Base-by-base conservation (phyloP, 2,329 filamentous ascomycete genomes). In the Trichoderma cornu-damae region DNA sequence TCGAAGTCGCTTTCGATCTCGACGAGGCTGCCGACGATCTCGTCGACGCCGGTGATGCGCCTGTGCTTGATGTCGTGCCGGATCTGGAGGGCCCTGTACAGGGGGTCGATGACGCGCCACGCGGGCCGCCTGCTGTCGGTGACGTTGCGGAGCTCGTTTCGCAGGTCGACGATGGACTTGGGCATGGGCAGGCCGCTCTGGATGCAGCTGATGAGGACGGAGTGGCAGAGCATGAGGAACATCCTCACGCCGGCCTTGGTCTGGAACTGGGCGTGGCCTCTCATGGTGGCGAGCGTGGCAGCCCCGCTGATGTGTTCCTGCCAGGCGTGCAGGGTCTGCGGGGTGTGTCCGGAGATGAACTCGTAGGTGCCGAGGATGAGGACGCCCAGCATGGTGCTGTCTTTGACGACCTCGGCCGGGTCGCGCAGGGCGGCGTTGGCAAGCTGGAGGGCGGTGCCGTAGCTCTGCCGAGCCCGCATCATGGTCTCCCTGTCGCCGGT, bases 291-390 rank as follows among this genome's bases (percentile, higher is more conserved):
- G 20, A 83, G 69, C 4, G 75, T 73, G 2, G 76, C 75, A 2
- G 80, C 80, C 8, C 79, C 80, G 47, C 76, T 77, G 35, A 82
- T 72, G 62, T 83, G 80, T 52, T 79, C 70, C 58, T 79, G 75
- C 76, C 79, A 83, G 9, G 77, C 77, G 52, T 72, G 68, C 61
- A 81, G 70, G 0, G 78, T 80, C 52, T 74, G 72, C 6, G 72
- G 68, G 6, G 71, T 74, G 18, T 69, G 72, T 14, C 79, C 78
- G 9, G 77, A 76, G 59, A 82, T 72, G 62, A 78, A 79, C 65
- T 83, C 80, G 61, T 79, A 83, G 4, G 80, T 77, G 42, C 78
- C 76, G 5, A 83, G 71, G 44, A 83, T 76, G 46, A 83, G 71
- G 14, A 83, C 75, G 0, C 72, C 75, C 30, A 78, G 75, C 73